Evolutionary conservation across 305 asterid genomes (phyloP), one percentile per base, ranked within the genome.

Genomic region (Solanum hybrid): DNA sequence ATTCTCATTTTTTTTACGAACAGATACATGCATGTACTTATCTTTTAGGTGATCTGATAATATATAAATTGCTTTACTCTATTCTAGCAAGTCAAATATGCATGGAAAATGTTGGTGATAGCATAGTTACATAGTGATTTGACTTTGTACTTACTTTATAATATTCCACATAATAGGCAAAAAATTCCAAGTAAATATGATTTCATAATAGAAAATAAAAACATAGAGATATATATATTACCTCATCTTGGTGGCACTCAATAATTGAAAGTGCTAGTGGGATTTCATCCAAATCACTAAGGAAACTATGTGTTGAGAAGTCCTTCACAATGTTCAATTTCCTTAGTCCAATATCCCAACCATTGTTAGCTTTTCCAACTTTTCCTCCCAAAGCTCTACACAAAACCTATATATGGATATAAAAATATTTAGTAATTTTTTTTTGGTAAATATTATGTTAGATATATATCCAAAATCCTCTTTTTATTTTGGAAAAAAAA

Each of bases 221-320:
- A 84, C 3, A 65, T 4, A 82, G 65, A 27, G 1, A 15, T 17
- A 57, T 57, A 6, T 15, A 14, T 57, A 8, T 90, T 90, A 94
- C 99, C 96, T 96, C 97, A 82, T 96, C 99, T 91, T 94, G 97
- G 88, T 96, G 99, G 90, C 97, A 95, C 91, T 95, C 91, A 36
- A 96, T 93, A 70, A 96, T 91, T 1, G 95, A 93, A 88, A 96
- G 93, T 37, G 88, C 68, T 4, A 89, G 83, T 87, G 97, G 95
- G 79, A 92, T 90, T 78, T 92, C 94, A 27, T 92, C 93, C 76
- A 91, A 77, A 33, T 82, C 91, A 70, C 89, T 89, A 68, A 73
- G 87, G n/a, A 91, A 92, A 26, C 89, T 89, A 86, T 82, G 90
- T 6, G 94, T 90, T 83, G 92, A 90, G 92, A 93, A 90, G 38